Conservation (phyloP, 768 basidiomycete genomes). For the Lanmaoa pseudosensibilis region DNA sequence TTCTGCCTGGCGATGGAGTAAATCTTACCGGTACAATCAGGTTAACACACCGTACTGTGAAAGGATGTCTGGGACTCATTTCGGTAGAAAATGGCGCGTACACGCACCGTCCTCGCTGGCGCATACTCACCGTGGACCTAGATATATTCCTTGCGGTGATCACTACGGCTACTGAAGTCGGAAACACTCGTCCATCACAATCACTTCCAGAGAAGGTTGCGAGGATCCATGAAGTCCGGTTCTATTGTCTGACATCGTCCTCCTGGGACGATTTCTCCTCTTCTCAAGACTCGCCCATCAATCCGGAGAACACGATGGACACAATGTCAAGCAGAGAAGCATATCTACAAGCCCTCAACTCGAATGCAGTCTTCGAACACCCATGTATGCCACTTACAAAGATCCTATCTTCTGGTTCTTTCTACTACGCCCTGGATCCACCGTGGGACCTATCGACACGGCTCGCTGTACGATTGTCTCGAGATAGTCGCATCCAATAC, state of each 20-base stretch:
- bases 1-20: constrained; percentile 70
- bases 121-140: constrained; percentile 28
- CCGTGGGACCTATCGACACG: constrained; percentile 90
- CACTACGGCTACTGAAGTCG: constrained; percentile 72
- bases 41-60: constrained; percentile 68
- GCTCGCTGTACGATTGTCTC: constrained; percentile 64
- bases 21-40: constrained; percentile 63
- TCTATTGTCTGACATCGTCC: constrained; percentile 82
- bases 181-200: constrained; percentile 63
- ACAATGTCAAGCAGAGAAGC: constrained; percentile 44
- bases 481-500: constrained; percentile 43
- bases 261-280: constrained; percentile 77
- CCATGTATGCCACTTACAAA: constrained; percentile 89
- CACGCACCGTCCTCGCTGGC: neutral
- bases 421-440: constrained; percentile 85
- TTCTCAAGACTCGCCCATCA: constrained; percentile 52
- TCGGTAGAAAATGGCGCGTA: constrained; percentile 65
- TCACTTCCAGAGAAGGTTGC: constrained; percentile 64
- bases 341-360: constrained; percentile 38
- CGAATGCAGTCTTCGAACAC: constrained; percentile 71
- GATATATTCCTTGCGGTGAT: constrained; percentile 87
- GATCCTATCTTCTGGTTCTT: constrained; percentile 87
- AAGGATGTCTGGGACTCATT: constrained; percentile 84
- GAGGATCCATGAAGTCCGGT: constrained; percentile 85
- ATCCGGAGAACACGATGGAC: constrained; percentile 55